phyloP scores from a whole-genome alignment of 306 rosid genomes.

The Acacia acuminata region DNA sequence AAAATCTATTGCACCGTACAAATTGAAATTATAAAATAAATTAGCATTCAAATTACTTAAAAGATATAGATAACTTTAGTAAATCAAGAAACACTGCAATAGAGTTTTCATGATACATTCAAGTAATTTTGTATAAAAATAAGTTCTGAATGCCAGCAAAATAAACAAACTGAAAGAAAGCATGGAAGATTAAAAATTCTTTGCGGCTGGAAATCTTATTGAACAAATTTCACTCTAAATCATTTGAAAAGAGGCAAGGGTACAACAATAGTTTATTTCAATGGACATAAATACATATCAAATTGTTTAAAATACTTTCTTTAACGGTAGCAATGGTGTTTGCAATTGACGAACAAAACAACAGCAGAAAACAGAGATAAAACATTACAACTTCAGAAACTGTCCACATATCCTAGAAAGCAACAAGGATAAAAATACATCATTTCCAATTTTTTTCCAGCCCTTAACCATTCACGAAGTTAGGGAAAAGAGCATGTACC shows the following conservation, averaged over 20 bases:
- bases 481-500: slow-evolving; percentile 50
- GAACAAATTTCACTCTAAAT: neutral
- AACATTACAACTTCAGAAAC: neutral
- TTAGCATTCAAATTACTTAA: neutral
- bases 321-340: slow-evolving; percentile 1
- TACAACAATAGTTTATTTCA: neutral
- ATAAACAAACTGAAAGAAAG: neutral
- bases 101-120: neutral
- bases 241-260: neutral
- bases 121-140: neutral
- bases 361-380: neutral
- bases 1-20: neutral
- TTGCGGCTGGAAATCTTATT: neutral
- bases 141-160: neutral
- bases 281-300: neutral
- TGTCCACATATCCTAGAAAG: neutral
- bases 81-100: neutral
- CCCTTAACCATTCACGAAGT: neutral
- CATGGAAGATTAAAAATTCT: neutral
- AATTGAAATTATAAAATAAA: neutral
- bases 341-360: slow-evolving; percentile 8
- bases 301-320: slow-evolving; percentile 12
- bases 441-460: neutral
- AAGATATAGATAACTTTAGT: neutral
- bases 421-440: neutral